A percentile compares a stretch with the other conserved stretches of the same genome.
Conservation (phyloP, 495 filamentous ascomycete species). For the Penicillium lividum region DNA sequence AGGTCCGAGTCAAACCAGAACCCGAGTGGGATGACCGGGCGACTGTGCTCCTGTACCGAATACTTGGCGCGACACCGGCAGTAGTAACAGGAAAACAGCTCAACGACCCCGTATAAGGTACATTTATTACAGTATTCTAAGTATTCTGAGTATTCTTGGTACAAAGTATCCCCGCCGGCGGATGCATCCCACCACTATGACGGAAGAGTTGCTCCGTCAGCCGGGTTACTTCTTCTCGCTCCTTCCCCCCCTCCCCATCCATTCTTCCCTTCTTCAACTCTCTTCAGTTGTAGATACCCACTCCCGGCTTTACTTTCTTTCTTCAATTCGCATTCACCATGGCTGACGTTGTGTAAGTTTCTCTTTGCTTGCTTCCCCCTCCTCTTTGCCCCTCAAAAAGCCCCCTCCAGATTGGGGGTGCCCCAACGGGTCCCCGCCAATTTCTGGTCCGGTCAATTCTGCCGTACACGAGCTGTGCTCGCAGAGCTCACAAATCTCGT, state of each 20-base stretch:
- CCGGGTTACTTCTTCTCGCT: slow-evolving; percentile 27
- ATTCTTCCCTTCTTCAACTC: slow-evolving; percentile 19
- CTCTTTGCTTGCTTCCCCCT: slow-evolving; percentile 14
- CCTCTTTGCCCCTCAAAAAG: slow-evolving; percentile 1
- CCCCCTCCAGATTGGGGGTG: slow-evolving; percentile 4
- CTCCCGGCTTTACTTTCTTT: slow-evolving; percentile 9
- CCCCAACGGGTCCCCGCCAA: slow-evolving; percentile 10
- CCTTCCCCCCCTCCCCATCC: slow-evolving; percentile 17
- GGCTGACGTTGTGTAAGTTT: slow-evolving; percentile 60
- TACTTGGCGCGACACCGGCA: slow-evolving; percentile 33
- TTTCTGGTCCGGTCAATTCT: slow-evolving; percentile 7
- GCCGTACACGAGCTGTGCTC: slow-evolving; percentile 6
- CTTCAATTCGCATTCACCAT: slow-evolving; percentile 31
- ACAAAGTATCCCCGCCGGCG: slow-evolving; percentile 3
- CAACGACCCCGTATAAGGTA: slow-evolving; percentile 15
- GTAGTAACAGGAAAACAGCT: slow-evolving; percentile 8
- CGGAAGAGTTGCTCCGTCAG: slow-evolving; percentile 50
- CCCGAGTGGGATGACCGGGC: slow-evolving; percentile 40
- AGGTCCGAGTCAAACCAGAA: slow-evolving; percentile 16
- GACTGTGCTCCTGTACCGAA: slow-evolving; percentile 44
- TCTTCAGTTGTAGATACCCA: slow-evolving; percentile 22
- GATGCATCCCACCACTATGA: slow-evolving; percentile 43
- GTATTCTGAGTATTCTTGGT: neutral
- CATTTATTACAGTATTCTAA: slow-evolving; percentile 23
- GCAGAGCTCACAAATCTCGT: neutral